phyloP scores from a whole-genome alignment of 116 monocot genomes.

The Iris pallida region DNA sequence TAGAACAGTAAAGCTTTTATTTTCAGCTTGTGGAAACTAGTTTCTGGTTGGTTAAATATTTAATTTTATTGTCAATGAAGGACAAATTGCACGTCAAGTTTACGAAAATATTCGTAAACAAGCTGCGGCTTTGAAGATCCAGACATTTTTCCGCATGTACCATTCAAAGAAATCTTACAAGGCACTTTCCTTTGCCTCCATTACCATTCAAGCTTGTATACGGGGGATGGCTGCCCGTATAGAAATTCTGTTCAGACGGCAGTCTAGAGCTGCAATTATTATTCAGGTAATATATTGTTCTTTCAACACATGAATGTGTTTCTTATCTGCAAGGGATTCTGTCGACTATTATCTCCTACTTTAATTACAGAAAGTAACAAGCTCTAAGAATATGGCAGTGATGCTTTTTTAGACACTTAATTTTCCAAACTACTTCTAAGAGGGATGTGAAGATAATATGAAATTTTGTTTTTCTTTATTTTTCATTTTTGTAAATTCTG shows the following conservation, averaged over 20 bases:
- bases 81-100: slow-evolving; percentile 44
- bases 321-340: background rate
- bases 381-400: too few species aligned
- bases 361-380: too few species aligned
- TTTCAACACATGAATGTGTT: background rate
- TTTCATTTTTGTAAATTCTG: too few species aligned
- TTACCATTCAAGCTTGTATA: slow-evolving; percentile 62
- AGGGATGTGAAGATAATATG: too few species aligned
- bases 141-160: slow-evolving; percentile 54
- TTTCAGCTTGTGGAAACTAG: background rate
- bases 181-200: slow-evolving; percentile 32
- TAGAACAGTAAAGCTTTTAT: background rate
- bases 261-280: slow-evolving; percentile 56
- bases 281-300: slow-evolving; percentile 53
- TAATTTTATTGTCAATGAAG: slow-evolving; percentile 28
- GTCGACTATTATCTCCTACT: too few species aligned
- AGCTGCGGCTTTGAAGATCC: slow-evolving; percentile 59
- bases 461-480: too few species aligned
- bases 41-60: background rate
- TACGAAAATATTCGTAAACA: slow-evolving; percentile 43
- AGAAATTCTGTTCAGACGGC: slow-evolving; percentile 44
- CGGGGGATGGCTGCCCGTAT: slow-evolving; percentile 67
- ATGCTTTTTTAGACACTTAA: too few species aligned
- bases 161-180: slow-evolving; percentile 48
- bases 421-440: too few species aligned